Base-by-base conservation (phyloP, 371 early-diverging fungal genomes). In the Mortierella sp. region DNA sequence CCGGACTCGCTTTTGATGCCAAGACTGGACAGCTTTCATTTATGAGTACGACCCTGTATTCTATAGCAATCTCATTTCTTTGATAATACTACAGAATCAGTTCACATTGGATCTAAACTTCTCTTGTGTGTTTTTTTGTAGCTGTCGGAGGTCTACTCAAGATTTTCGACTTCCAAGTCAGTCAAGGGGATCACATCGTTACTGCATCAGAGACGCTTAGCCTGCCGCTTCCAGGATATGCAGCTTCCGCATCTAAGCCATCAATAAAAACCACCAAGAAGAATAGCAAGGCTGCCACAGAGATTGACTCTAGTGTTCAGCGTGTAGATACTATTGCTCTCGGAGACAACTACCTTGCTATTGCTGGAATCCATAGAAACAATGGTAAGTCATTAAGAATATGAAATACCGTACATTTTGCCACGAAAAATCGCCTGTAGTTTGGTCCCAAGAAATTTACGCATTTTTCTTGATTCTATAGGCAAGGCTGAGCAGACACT, bases 291-390 rank as follows among this genome's bases (percentile, higher is more conserved):
- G 57, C 61, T 2, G 42, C 69, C 3, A 35, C 60, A 15, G 66
- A 66, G 34, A 56, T 37, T 17, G 70, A 69, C 31, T 2, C 67
- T 23, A 67, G 22, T 29, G 58, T 57, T 51, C 71, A 69, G 17
- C 65, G 61, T 34, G 63, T 70, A 8, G 80, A 73, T 31, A 55
- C 70, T 32, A 47, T 74, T 35, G 70, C 84, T n/a, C 72, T 90
- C 4, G 79, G 85, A 8, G 87, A 88, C 47, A 86, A 84, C 64
- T 90, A 88, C 68, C 86, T 89, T 7, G 90, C 89, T 9, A 54
- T 90, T 79, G 83, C 88, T 19, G 87, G 88, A 5, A 76, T 85
- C 28, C 83, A 87, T 49, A 70, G 72, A 3, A 69, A 61, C n/a
- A 68, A 76, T 19, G 83, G 86, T 84, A 85, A 58, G 71, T 64